phyloP scores from a whole-genome alignment of 2,329 filamentous ascomycete species.

The Fusarium tuaranense region DNA sequence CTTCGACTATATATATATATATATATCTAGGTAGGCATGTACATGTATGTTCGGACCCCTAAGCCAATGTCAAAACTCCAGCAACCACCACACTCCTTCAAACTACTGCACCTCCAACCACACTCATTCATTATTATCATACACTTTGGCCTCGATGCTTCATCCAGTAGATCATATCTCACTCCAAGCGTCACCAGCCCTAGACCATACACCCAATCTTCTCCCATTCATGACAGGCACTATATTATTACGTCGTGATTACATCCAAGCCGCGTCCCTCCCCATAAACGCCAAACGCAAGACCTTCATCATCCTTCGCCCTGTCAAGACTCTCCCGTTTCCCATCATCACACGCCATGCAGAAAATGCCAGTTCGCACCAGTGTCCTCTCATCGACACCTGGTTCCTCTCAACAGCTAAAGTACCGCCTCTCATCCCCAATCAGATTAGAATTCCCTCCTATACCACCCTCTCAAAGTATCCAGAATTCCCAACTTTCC shows the following conservation, averaged over 20 bases:
- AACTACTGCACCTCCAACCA: not conserved
- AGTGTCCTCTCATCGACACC: not conserved
- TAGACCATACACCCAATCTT: not conserved
- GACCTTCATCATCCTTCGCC: constrained; percentile 1
- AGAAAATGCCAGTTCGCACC: not conserved
- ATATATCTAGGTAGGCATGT: not conserved
- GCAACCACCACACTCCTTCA: not conserved
- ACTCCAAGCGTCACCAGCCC: not conserved
- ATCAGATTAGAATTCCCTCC: constrained; percentile 17
- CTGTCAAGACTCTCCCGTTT: constrained; percentile 4
- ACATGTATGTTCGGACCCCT: not conserved
- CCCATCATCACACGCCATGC: constrained; percentile 8
- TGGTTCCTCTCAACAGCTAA: not conserved
- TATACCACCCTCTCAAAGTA: not conserved
- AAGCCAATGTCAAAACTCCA: not conserved
- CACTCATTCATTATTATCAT: not conserved
- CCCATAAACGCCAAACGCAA: constrained; percentile 21
- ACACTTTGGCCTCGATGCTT: not conserved
- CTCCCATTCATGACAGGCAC: constrained; percentile 17
- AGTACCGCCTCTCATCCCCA: not conserved
- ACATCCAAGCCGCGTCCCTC: constrained; percentile 29
- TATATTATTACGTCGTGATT: constrained; percentile 40
- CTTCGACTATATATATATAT: not conserved
- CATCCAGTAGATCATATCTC: no score
- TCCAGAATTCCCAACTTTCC: not conserved